Conservation (phyloP, 2,329 filamentous ascomycete genomes). For the Leptographium flavum region DNA sequence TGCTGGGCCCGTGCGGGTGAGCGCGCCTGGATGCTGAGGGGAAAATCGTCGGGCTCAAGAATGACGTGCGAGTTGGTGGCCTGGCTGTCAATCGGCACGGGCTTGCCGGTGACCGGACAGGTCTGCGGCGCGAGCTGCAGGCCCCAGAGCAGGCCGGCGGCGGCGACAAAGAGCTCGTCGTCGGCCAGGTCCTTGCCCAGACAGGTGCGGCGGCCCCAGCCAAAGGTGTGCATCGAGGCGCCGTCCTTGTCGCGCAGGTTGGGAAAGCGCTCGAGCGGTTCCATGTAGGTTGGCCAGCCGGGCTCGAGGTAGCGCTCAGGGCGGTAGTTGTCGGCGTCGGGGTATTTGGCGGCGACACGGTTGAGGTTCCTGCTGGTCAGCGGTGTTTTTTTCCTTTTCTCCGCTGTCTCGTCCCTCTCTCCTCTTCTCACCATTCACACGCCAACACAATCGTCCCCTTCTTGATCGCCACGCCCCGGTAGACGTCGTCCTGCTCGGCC, state of each 20-base stretch:
- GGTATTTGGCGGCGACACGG: conserved; percentile 43
- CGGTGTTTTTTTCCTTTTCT: not conserved
- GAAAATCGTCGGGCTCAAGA: conserved; percentile 32
- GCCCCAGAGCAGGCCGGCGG: conserved; percentile 33
- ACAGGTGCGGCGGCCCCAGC: conserved; percentile 48
- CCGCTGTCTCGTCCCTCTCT: not conserved
- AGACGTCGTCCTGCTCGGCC: conserved; percentile 31
- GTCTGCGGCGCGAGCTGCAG: conserved; percentile 27
- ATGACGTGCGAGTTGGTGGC: conserved; percentile 38
- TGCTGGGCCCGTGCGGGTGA: conserved; percentile 22
- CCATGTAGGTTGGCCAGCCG: conserved; percentile 50
- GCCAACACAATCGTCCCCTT: conserved; percentile 34
- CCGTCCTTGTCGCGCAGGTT: conserved; percentile 47
- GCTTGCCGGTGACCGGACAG: conserved; percentile 26
- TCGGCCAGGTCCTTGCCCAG: conserved; percentile 49
- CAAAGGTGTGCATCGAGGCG: conserved; percentile 46
- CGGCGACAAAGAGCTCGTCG: conserved; percentile 39
- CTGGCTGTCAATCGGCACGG: conserved; percentile 30
- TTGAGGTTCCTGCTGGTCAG: conserved; percentile 32
- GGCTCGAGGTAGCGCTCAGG: conserved; percentile 50
- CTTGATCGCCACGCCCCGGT: conserved; percentile 29
- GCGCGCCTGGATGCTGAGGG: conserved; percentile 28
- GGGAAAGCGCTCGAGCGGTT: conserved; percentile 47
- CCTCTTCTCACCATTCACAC: conserved; percentile 29
- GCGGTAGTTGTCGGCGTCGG: conserved; percentile 46